Base-by-base conservation (phyloP, 2,329 filamentous ascomycete species). In the Colletotrichum caudatum region DNA sequence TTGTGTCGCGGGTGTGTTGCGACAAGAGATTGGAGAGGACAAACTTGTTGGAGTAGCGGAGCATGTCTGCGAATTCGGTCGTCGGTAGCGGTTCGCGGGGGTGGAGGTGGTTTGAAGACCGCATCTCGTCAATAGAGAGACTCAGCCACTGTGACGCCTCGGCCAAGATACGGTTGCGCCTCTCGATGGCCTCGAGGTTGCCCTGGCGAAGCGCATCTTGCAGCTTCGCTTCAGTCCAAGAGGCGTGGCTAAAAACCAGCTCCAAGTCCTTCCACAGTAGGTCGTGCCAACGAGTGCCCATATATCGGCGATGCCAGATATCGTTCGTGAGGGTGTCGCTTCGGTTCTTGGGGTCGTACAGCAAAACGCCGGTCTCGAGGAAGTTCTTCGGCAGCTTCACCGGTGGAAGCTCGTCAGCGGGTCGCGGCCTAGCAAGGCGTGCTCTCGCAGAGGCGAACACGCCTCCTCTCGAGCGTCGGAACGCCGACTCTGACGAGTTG, bases 371-470 rank as follows among this genome's bases (percentile, higher is more conserved):
- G 26, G 82, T 78, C 50, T 85, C 80, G 64, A 89, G 79, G 73
- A 92, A 93, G 79, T 84, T 86, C 67, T 83, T 79, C 0, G 91
- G 89, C 18, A 93, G 80, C 61, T 85, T 82, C 29, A 89, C 81
- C 2, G 84, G 82, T n/a, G 88, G 88, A 14, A 89, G 74, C 56
- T 82, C 81, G 35, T 82, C 80, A 44, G 80, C 79, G 41, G 76
- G 77, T 53, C 78, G 75, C 64, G 78, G 78, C 64, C 81, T 78
- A 66, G 79, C 73, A 62, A 78, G 76, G 39, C 81, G 79, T 67
- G 75, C 77, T 73, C 78, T 80, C 76, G 76, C 74, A 75, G 74
- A 71, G 74, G 58, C 76, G 76, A 73, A 71, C 33, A 70, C 54
- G 69, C 63, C 51, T 46, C 59, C 69, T 41, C 71, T 74, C 44